Evolutionary conservation across 78 protist genomes (phyloP).

Genomic region (Dictyostelium capitatum): DNA sequence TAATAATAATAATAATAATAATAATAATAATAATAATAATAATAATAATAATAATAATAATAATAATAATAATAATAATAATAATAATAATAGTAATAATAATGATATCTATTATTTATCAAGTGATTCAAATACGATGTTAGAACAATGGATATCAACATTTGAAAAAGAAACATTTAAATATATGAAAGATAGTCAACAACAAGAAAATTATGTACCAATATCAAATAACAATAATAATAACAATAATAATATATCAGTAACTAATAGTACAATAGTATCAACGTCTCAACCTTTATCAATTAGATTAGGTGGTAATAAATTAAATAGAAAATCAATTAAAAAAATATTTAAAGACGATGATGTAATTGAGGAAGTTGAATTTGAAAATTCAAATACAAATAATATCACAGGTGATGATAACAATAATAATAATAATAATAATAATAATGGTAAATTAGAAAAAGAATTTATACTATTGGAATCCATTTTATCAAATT

Average conservation of each 20-base stretch:
- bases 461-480: conserved; percentile 48
- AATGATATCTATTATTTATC: conserved; percentile 15
- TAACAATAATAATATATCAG: not conserved
- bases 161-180: conserved; percentile 39
- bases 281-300: not conserved
- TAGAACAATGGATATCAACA: conserved; percentile 33
- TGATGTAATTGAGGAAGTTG: not conserved
- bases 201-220: not conserved
- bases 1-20: conserved; percentile 8
- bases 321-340: not conserved
- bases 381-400: not conserved
- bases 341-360: conserved; percentile 7
- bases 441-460: not conserved
- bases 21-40: not conserved
- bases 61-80: not conserved
- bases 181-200: conserved; percentile 9
- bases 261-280: not conserved
- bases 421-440: not conserved
- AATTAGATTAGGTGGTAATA: not conserved
- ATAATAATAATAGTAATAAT: not conserved
- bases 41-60: not conserved
- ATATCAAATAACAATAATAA: conserved; percentile 3
- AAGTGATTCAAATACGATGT: conserved; percentile 10
- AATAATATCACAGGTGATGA: not conserved
- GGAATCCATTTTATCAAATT: conserved; percentile 29